Conservation (phyloP, 2,329 filamentous ascomycete genomes). For the Biscogniauxia mediterranea region DNA sequence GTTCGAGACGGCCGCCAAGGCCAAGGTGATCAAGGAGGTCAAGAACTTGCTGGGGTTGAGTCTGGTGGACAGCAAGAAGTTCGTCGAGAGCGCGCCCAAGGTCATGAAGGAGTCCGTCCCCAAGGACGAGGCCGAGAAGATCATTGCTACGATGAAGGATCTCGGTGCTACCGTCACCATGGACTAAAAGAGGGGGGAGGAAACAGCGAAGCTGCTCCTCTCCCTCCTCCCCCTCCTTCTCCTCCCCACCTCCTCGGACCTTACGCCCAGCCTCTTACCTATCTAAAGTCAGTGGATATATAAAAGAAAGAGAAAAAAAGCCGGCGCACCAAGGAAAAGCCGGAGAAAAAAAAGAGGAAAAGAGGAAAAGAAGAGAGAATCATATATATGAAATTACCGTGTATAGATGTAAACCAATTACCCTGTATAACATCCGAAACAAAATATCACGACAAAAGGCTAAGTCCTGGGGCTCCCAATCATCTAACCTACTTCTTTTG, state of each 20-base stretch:
- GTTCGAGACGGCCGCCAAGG: slow-evolving; percentile 86
- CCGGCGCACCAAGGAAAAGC: background rate
- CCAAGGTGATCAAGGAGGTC: slow-evolving; percentile 99
- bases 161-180: slow-evolving; percentile 85
- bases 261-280: background rate
- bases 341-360: slow-evolving; percentile 3
- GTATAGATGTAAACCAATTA: slow-evolving; percentile 33
- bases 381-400: slow-evolving; percentile 11
- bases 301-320: too few species aligned
- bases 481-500: background rate
- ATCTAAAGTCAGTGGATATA: too few species aligned
- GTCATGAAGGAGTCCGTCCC: slow-evolving; percentile 97
- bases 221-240: too few species aligned
- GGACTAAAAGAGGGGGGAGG: slow-evolving; percentile 61
- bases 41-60: slow-evolving; percentile 93
- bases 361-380: too few species aligned
- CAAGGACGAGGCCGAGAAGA: slow-evolving; percentile 99
- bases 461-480: background rate
- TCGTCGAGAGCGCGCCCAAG: slow-evolving; percentile 97
- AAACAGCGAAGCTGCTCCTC: background rate
- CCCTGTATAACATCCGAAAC: slow-evolving; percentile 30
- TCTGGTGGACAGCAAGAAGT: slow-evolving; percentile 99
- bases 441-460: background rate
- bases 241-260: too few species aligned
- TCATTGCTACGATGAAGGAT: slow-evolving; percentile 89